Conservation (phyloP, 495 filamentous ascomycete genomes). For the Hyaloscypha variabilis region DNA sequence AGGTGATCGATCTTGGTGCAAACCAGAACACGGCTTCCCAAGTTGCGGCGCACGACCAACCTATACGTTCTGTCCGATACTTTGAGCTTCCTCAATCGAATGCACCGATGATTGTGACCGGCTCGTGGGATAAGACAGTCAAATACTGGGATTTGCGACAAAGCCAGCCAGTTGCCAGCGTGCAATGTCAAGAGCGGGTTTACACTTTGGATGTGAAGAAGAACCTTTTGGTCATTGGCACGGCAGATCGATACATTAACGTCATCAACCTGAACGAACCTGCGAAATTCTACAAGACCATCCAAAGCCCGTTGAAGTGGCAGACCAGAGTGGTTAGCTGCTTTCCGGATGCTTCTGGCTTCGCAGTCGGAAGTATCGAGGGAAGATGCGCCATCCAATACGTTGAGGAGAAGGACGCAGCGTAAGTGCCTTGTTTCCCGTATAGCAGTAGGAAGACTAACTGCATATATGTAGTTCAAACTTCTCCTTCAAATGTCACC, state of each 20-base stretch:
- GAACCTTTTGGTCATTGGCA: conserved; percentile 77
- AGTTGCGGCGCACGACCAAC: conserved; percentile 78
- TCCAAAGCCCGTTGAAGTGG: conserved; percentile 84
- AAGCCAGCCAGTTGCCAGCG: conserved; percentile 56
- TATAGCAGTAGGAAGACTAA: neutral
- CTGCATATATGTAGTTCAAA: conserved; percentile 56
- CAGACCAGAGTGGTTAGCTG: conserved; percentile 86
- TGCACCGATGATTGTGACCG: conserved; percentile 75
- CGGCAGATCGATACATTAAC: conserved; percentile 87
- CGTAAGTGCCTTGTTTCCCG: conserved; percentile 44
- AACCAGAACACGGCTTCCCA: conserved; percentile 51
- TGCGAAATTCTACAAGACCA: conserved; percentile 75
- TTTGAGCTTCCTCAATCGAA: conserved; percentile 58
- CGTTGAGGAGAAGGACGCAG: conserved; percentile 81
- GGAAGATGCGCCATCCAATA: conserved; percentile 90
- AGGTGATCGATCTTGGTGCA: conserved; percentile 71
- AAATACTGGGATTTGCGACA: conserved; percentile 93
- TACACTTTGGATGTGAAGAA: conserved; percentile 86
- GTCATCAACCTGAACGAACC: conserved; percentile 82
- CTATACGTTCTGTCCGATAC: conserved; percentile 79
- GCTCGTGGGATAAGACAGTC: conserved; percentile 94
- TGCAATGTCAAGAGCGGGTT: conserved; percentile 77
- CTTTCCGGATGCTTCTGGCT: conserved; percentile 81
- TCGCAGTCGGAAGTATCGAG: conserved; percentile 86
- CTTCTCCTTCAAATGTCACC: conserved; percentile 94